phyloP scores from a whole-genome alignment of 164 flowering plant genomes.

The Stephania cephalantha region DNA sequence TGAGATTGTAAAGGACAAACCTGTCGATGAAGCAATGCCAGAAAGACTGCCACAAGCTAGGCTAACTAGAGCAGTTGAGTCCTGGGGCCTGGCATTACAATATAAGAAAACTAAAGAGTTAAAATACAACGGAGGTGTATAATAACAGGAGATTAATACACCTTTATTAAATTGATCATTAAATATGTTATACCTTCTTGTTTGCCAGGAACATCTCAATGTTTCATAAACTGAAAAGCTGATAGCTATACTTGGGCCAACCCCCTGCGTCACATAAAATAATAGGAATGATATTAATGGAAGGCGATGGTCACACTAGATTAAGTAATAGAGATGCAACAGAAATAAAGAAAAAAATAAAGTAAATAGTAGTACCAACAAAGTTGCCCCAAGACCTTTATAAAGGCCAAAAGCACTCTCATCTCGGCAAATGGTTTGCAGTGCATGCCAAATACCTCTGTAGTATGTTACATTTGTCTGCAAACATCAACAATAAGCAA shows the following conservation, averaged over 20 bases:
- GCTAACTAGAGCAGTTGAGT: constrained; percentile 57
- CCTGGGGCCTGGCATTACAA: constrained; percentile 50
- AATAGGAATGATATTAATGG: not conserved
- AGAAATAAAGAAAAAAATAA: not conserved
- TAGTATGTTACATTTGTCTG: constrained; percentile 65
- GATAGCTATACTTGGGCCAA: constrained; percentile 81
- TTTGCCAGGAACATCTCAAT: constrained; percentile 56
- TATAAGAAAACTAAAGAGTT: constrained; percentile 2
- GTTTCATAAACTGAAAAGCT: constrained; percentile 79
- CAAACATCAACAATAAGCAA: constrained; percentile 7
- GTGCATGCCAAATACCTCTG: constrained; percentile 60
- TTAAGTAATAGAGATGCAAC: not conserved
- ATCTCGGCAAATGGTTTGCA: constrained; percentile 60
- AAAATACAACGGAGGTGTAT: not conserved
- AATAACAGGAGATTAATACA: not conserved
- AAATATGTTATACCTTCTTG: constrained; percentile 40
- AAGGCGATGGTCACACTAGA: not conserved
- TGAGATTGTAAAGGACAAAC: constrained; percentile 24
- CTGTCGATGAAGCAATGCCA: constrained; percentile 84
- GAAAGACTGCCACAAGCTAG: constrained; percentile 86
- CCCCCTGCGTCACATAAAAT: constrained; percentile 48
- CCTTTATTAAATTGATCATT: not conserved
- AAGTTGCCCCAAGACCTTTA: constrained; percentile 85
- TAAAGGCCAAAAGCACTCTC: constrained; percentile 69
- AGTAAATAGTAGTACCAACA: constrained; percentile 45